These are phyloP conservation scores for Cordyceps cicadae DNA, from an alignment of 2,329 filamentous ascomycete species.

Conservation along the genomic window DNA sequence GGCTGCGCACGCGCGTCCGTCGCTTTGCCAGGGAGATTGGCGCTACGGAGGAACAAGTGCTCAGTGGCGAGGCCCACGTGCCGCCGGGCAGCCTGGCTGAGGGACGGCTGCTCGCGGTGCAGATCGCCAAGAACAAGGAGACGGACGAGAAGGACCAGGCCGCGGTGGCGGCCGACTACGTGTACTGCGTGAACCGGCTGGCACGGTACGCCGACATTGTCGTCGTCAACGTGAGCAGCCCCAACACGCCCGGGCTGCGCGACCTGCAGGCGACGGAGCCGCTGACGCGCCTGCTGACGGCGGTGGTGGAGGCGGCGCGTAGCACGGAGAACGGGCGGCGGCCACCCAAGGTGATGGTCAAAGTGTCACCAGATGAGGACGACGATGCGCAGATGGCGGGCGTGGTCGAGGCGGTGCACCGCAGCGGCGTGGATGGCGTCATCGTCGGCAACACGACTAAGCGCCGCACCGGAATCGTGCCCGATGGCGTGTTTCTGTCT, in stretches of 20 bases:
- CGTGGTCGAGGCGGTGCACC: slow-evolving; percentile 77
- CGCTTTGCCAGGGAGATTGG: slow-evolving; percentile 66
- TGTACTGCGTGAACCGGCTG: slow-evolving; percentile 77
- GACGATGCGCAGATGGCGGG: slow-evolving; percentile 74
- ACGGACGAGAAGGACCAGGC: slow-evolving; percentile 79
- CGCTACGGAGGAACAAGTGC: slow-evolving; percentile 61
- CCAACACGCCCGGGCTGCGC: slow-evolving; percentile 87
- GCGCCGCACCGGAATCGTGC: slow-evolving; percentile 61
- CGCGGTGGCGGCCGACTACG: slow-evolving; percentile 73
- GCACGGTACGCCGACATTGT: slow-evolving; percentile 87
- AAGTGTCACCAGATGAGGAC: slow-evolving; percentile 94
- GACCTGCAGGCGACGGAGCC: slow-evolving; percentile 80
- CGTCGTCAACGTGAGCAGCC: slow-evolving; percentile 96
- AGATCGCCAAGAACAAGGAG: slow-evolving; percentile 93
- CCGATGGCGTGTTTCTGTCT: slow-evolving; percentile 57
- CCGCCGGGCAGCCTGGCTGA: slow-evolving; percentile 71
- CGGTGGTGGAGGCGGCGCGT: slow-evolving; percentile 73
- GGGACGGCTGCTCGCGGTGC: slow-evolving; percentile 76
- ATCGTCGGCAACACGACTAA: slow-evolving; percentile 98
- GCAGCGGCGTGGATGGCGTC: slow-evolving; percentile 82
- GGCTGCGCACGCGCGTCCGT: slow-evolving; percentile 68
- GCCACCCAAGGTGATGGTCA: slow-evolving; percentile 77
- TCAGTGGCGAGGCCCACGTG: slow-evolving; percentile 69
- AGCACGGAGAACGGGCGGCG: slow-evolving; percentile 59
- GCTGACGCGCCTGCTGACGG: slow-evolving; percentile 68